Evolutionary conservation across 176 grass and related monocot genomes (phyloP).

Genomic region (Thinopyrum elongatum): DNA sequence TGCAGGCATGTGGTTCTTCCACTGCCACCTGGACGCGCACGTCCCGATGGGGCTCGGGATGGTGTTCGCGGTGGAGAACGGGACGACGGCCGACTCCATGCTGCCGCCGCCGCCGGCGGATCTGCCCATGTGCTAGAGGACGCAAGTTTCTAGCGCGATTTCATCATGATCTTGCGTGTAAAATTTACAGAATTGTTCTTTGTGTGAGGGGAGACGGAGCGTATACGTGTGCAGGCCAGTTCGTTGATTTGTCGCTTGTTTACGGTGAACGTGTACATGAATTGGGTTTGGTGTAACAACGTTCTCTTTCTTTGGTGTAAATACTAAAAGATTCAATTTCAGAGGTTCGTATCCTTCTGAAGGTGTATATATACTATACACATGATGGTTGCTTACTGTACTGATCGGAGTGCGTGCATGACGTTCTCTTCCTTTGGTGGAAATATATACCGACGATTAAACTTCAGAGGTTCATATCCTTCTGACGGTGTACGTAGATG

Average conservation of each 20-base stretch:
- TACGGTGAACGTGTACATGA: constrained; percentile 13
- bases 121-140: constrained; percentile 22
- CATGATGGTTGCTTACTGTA: neutral
- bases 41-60: constrained; percentile 55
- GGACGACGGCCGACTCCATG: constrained; percentile 25
- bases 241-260: constrained; percentile 2
- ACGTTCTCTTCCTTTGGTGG: constrained; percentile 2
- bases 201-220: neutral
- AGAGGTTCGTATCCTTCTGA: neutral
- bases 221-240: neutral
- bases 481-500: neutral
- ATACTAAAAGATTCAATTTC: neutral
- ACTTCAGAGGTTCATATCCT: neutral
- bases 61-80: constrained; percentile 69
- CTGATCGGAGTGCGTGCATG: neutral
- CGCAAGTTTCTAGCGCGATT: neutral
- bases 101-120: constrained; percentile 59
- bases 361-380: neutral
- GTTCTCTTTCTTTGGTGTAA: neutral
- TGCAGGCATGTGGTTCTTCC: constrained; percentile 72
- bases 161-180: neutral
- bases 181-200: constrained; percentile 8
- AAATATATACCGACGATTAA: constrained; percentile 15
- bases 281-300: constrained; percentile 17
- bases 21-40: constrained; percentile 75